phyloP scores from a whole-genome alignment of 352 stramenopile species.

The Phytophthora pini region DNA sequence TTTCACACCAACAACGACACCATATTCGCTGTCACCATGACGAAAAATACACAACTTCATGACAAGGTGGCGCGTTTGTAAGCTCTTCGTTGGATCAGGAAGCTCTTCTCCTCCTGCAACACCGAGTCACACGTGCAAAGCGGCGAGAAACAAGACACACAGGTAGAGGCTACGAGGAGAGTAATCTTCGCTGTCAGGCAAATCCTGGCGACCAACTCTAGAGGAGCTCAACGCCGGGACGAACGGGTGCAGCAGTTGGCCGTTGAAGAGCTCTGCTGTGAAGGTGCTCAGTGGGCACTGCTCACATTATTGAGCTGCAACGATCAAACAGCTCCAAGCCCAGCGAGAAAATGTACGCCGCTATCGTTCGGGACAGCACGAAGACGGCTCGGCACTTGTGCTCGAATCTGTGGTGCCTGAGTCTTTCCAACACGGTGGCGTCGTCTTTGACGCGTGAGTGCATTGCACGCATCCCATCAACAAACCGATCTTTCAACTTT shows the following conservation, averaged over 20 bases:
- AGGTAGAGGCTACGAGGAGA: conserved; percentile 12
- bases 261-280: too few relatives aligned
- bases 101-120: too few relatives aligned
- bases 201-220: conserved; percentile 18
- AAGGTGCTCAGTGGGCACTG: too few relatives aligned
- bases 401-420: too few relatives aligned
- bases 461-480: conserved; percentile 4
- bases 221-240: conserved; percentile 7
- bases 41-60: too few relatives aligned
- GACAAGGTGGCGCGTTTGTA: too few relatives aligned
- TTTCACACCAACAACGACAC: background rate
- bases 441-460: background rate
- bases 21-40: background rate
- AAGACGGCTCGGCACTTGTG: background rate
- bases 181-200: conserved; percentile 19
- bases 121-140: background rate
- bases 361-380: background rate
- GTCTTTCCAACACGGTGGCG: too few relatives aligned
- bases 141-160: conserved; percentile 22
- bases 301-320: too few relatives aligned
- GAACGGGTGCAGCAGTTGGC: conserved; percentile 11
- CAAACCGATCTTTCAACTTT: conserved; percentile 1
- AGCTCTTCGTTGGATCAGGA: background rate
- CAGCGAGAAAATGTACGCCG: too few relatives aligned
- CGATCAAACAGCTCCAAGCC: too few relatives aligned